Evolutionary conservation across 1,284 basidiomycete genomes (phyloP), one percentile per base, ranked within the genome.

Genomic region (Grifola frondosa): DNA sequence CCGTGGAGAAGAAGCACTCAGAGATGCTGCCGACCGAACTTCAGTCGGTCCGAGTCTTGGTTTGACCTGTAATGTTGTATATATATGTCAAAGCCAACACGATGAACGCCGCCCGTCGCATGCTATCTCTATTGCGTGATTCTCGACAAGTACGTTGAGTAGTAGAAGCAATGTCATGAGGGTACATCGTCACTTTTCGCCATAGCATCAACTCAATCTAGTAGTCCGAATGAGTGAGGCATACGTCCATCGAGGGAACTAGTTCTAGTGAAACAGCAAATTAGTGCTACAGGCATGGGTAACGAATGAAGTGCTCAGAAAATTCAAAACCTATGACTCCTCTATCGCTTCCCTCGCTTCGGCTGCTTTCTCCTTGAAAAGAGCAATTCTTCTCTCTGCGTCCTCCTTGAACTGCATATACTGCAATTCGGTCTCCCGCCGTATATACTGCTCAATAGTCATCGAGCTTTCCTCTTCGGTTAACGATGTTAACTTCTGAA

Each of bases 381-480:
- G 63, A 29, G 67, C 67, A 45, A 89, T 72, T 58, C 77, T 74
- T 48, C 70, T 65, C 59, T 80, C 78, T 6, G 80, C 85, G 52
- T 88, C 84, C 44, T 68, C 62, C 58, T 73, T 70, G 49, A 88
- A 74, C 52, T 72, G 75, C 50, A 80, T 78, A 49, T 77, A 78
- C 59, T 87, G 75, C 26, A 77, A 59, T 45, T 71, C 70, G 57
- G 85, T 84, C 62, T 89, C 84, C 52, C 80, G 77, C 40, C 80
- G 70, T 48, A 88, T 81, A 79, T 83, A 89, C 55, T 89, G 78
- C 53, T 89, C 86, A 26, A 89, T 77, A 0, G 84, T 83, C 82
- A 89, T 80, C 22, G 69, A 62, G 41, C 81, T 66, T 57, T 89
- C 85, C n/a, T 76, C 74, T 23, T 80, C 79, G 13, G 76, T 78